Evolutionary conservation across 208 protist genomes (phyloP).

Genomic region (Leishmania mexicana): DNA sequence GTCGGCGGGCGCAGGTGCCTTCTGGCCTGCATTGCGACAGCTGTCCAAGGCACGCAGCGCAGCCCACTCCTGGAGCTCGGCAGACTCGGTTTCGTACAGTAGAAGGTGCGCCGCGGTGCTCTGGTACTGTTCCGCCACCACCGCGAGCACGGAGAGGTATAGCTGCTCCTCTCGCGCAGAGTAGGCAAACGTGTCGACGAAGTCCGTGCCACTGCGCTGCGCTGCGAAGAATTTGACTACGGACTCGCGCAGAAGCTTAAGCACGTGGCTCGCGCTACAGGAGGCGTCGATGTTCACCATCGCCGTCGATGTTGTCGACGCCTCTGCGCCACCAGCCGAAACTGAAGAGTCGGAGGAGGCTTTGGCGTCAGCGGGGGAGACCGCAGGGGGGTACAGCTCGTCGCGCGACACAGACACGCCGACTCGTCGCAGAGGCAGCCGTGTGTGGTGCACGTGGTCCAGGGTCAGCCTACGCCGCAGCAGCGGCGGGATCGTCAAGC

Average conservation of each 20-base stretch:
- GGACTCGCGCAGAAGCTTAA: conserved; percentile 51
- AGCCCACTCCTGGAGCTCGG: conserved; percentile 58
- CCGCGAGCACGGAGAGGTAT: conserved; percentile 52
- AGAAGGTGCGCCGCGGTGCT: conserved; percentile 51
- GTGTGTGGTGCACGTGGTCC: conserved; percentile 65
- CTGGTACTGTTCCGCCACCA: conserved; percentile 61
- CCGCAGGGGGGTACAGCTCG: conserved; percentile 29
- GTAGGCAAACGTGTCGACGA: conserved; percentile 72
- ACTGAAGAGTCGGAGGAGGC: background rate
- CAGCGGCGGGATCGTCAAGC: conserved; percentile 48
- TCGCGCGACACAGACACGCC: conserved; percentile 22
- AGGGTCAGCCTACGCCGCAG: conserved; percentile 55
- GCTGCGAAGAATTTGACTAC: conserved; percentile 48
- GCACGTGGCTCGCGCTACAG: conserved; percentile 50
- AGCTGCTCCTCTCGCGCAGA: conserved; percentile 65
- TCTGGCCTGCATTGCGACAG: background rate
- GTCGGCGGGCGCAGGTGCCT: background rate
- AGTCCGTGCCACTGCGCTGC: conserved; percentile 57
- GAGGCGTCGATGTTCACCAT: conserved; percentile 16
- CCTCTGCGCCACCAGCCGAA: background rate
- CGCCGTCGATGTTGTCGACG: background rate
- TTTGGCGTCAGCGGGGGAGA: background rate
- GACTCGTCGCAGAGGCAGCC: conserved; percentile 61
- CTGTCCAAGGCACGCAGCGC: conserved; percentile 30
- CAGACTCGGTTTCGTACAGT: conserved; percentile 75